phyloP scores from a whole-genome alignment of 768 basidiomycete species.

The Chalciporus pseudorubinellus region DNA sequence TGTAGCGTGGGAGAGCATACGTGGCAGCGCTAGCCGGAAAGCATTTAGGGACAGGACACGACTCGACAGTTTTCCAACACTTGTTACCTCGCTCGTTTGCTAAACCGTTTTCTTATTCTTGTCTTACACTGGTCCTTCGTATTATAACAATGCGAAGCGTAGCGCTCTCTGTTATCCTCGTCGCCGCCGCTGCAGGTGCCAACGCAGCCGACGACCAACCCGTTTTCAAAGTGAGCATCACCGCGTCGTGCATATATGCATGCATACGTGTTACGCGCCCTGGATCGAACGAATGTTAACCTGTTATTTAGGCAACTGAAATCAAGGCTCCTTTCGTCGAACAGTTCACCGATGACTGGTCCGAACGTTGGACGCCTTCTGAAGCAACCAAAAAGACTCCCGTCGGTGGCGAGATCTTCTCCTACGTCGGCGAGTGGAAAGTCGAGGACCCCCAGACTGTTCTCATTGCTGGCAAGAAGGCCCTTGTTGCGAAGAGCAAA shows the following conservation, averaged over 20 bases:
- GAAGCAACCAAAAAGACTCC: constrained; percentile 98
- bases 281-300: constrained; percentile 2
- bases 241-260: not conserved
- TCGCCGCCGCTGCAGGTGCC: constrained; percentile 61
- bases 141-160: constrained; percentile 75
- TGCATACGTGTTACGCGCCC: constrained; percentile 8
- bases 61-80: constrained; percentile 23
- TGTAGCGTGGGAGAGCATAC: constrained; percentile 43
- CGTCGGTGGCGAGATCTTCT: constrained; percentile 93
- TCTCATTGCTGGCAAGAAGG: constrained; percentile 82
- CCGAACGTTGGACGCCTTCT: constrained; percentile 92
- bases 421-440: constrained; percentile 96
- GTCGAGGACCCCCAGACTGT: constrained; percentile 84
- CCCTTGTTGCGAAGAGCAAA: constrained; percentile 93
- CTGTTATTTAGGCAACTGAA: constrained; percentile 54
- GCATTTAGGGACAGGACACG: constrained; percentile 30
- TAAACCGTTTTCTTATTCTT: constrained; percentile 28
- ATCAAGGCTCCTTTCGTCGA: constrained; percentile 91
- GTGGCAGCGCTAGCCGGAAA: constrained; percentile 40
- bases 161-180: constrained; percentile 73
- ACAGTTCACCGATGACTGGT: constrained; percentile 92
- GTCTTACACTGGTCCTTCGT: constrained; percentile 63
- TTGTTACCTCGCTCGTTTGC: constrained; percentile 38
- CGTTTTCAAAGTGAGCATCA: constrained; percentile 59
- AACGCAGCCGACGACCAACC: constrained; percentile 63